Evolutionary conservation across 306 rosid species (phyloP), one percentile per base, ranked within the genome.

Genomic region (Lathyrus sativus): DNA sequence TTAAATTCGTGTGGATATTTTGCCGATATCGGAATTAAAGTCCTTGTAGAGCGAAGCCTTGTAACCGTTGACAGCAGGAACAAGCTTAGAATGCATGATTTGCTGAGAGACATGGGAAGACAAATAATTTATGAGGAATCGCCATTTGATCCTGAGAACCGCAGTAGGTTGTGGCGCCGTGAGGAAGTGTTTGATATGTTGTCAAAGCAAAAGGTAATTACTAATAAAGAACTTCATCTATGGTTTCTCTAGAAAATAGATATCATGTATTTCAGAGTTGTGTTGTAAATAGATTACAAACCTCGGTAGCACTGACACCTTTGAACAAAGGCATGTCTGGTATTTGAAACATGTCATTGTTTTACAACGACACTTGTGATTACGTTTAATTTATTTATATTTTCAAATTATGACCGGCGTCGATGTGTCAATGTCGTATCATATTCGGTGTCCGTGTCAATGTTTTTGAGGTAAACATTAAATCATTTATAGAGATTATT

Each of bases 1-100:
- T 62, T 62, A 39, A 45, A 65, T 19, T 22, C 67, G 4, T 74
- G 67, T 65, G 67, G 22, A 7, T 9, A 33, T 44, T 7, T 35
- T 4, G 39, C 73, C n/a, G 57, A 29, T 31, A 19, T 3, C 29
- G 78, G 67, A 44, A 45, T 74, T 13, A 48, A 3, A 18, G 48
- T 19, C 11, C 73, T 74, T 12, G 8, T 56, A 6, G 67, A 65
- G n/a, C 33, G 67, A 11, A 39, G 35, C 18, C 67, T 38, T 62
- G 50, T 62, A 18, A 62, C 49, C 5, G 33, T 62, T 62, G 67
- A 62, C 49, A 11, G 18, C 11, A 39, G 8, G 33, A 62, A 62
- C 50, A 62, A 39, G 38, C 61, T 74, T 22, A 31, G 57, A 31
- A 74, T 74, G 78, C 78, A 74, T 74, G 60, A 57, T 12, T 44